Conservation (phyloP, 306 rosid genomes). For the Corylus heterophylla region DNA sequence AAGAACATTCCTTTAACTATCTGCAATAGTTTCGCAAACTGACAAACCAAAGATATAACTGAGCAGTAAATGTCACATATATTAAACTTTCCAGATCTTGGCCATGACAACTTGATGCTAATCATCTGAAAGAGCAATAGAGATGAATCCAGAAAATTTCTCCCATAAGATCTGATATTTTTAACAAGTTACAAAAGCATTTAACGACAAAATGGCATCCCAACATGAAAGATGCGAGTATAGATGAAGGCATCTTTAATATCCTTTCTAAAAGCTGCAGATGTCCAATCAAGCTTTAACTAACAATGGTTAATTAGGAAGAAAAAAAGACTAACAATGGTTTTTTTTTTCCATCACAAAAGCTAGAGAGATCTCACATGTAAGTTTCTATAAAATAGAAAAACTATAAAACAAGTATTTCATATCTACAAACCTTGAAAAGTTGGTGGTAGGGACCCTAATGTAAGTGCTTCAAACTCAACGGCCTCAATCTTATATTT, state of each 20-base stretch:
- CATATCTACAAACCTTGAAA: slow-evolving; percentile 67
- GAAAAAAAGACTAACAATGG: too few relatives aligned
- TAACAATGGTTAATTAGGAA: background rate
- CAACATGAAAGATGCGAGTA: background rate
- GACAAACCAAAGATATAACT: background rate
- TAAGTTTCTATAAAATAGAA: background rate
- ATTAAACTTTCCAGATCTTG: background rate
- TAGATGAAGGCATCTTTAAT: background rate
- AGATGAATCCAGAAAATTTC: background rate
- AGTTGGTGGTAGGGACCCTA: slow-evolving; percentile 84
- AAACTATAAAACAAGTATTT: slow-evolving; percentile 12
- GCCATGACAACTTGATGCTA: background rate
- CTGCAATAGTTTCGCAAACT: background rate
- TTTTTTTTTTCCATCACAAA: background rate
- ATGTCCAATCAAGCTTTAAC: background rate
- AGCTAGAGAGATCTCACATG: background rate
- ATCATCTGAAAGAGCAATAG: background rate
- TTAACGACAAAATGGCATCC: background rate
- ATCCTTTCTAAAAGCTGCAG: background rate
- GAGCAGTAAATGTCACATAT: background rate
- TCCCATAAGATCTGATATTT: background rate
- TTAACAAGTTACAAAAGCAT: background rate
- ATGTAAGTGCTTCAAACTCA: slow-evolving; percentile 70
- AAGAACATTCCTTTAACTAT: background rate
- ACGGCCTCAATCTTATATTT: slow-evolving; percentile 75